Base-by-base conservation (phyloP, 805 yeast species). In the Zygosaccharomyces bailii region DNA sequence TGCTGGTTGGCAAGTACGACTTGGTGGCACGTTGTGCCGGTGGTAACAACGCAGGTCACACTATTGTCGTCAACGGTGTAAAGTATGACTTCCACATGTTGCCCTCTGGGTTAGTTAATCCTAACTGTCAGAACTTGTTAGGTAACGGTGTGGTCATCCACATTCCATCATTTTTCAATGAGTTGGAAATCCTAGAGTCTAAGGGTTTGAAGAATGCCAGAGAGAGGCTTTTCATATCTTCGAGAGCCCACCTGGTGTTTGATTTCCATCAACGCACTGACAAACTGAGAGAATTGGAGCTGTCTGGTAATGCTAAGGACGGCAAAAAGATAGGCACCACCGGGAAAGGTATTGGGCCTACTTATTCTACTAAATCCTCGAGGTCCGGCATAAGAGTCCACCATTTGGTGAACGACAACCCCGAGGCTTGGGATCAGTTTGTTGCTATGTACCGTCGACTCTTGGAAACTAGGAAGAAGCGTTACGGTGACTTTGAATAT, bases 21-120 rank as follows among this genome's bases (percentile, higher is more conserved):
- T 91, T 93, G 33, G 95, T 97, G 67, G 97, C 98, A 21, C 80
- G 99, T 67, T 91, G 98, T 71, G 90, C 85, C 65, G 99, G 99
- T 69, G 99, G 99, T 63, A 93, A 93, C 75, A 93, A 93, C 65
- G 99, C 99, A 21, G 99, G 99, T 27, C 99, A 93, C 68, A 93
- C 99, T 34, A 93, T 93, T 60, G 97, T 93, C 39, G 99, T 89
- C 41, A 81, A 82, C 49, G 84, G 81, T 36, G 76, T 76, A 60
- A 91, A 89, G 69, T 93, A 90, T 65, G 99, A 93, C 67, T 93
- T 93, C 84, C 99, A 93, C 72, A 91, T 93, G 96, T 79, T 93
- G 51, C 99, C 99, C 14, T 87, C 96, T 7, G 99, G 99, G n/a
- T 78, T 93, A 52, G 95, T 93, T 48, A 93, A 93, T 66, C 89